Percentiles rank a stretch among this genome's conserved stretches.
These are phyloP conservation scores for Gymnopilus dilepis DNA, from an alignment of 768 basidiomycete genomes.

Conservation along the genomic window DNA sequence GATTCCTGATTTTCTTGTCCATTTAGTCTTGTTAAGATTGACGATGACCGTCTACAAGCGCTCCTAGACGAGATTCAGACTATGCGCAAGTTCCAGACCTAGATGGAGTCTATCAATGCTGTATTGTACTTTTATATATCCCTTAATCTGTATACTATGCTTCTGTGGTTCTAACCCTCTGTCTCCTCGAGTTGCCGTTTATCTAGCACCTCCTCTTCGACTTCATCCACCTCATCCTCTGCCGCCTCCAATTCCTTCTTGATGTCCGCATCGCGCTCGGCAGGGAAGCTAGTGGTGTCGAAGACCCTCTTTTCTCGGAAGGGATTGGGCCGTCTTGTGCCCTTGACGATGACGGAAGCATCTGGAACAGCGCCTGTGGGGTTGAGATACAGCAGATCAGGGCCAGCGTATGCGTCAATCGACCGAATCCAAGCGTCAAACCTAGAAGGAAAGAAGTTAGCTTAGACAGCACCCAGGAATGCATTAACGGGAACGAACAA, in stretches of 20 bases:
- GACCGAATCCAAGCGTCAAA: slow-evolving; percentile 87
- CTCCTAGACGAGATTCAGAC: slow-evolving; percentile 89
- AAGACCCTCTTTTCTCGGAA: slow-evolving; percentile 76
- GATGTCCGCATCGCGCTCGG: slow-evolving; percentile 34
- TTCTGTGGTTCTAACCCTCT: slow-evolving; percentile 46
- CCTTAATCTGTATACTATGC: slow-evolving; percentile 19
- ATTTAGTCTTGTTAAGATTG: slow-evolving; percentile 79
- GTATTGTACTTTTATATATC: slow-evolving; percentile 7
- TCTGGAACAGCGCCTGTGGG: slow-evolving; percentile 77
- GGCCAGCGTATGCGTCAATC: slow-evolving; percentile 76
- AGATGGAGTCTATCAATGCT: slow-evolving; percentile 22
- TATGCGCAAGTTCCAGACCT: slow-evolving; percentile 89
- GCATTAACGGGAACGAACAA: slow-evolving; percentile 65
- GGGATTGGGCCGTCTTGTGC: slow-evolving; percentile 58
- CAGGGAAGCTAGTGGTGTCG: slow-evolving; percentile 62
- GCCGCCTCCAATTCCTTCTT: slow-evolving; percentile 40
- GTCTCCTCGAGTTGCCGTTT: slow-evolving; percentile 54
- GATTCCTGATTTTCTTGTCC: neutral
- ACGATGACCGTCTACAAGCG: slow-evolving; percentile 84
- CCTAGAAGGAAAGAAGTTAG: slow-evolving; percentile 39
- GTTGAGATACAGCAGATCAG: slow-evolving; percentile 82
- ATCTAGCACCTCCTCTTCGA: slow-evolving; percentile 43
- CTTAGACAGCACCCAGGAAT: neutral
- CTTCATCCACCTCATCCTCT: slow-evolving; percentile 48
- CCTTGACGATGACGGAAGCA: slow-evolving; percentile 67